Conservation (phyloP, 441 rosid species). For the Jatropha multifida region DNA sequence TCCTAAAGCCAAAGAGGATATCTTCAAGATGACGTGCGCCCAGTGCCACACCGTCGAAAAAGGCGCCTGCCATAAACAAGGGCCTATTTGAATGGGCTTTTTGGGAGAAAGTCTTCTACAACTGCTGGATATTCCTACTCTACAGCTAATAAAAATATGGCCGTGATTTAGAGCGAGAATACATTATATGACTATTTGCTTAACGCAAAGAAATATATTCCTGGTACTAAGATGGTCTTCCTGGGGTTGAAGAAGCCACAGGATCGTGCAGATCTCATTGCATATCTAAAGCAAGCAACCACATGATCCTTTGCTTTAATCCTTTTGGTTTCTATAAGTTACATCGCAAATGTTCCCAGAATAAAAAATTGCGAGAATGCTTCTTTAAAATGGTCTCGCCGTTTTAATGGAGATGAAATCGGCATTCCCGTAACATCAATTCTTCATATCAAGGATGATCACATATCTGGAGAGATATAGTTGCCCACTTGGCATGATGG, state of each 20-base stretch:
- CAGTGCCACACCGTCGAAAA: conserved; percentile 86
- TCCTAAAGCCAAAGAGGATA: conserved; percentile 62
- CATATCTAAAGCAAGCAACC: conserved; percentile 54
- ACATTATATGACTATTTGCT: conserved; percentile 56
- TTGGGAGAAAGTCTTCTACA: conserved; percentile 80
- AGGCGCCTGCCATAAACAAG: conserved; percentile 94
- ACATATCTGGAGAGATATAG: too few species aligned
- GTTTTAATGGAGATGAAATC: too few species aligned
- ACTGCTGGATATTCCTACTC: conserved; percentile 58
- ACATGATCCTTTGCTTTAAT: conserved; percentile 17
- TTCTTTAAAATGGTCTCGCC: too few species aligned
- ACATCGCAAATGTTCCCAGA: not conserved
- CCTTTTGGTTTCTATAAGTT: conserved; percentile 15
- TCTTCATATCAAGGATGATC: too few species aligned
- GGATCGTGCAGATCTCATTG: conserved; percentile 61
- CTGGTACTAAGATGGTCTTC: conserved; percentile 75
- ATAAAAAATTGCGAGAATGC: too few species aligned
- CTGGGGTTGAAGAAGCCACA: conserved; percentile 71
- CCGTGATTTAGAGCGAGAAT: conserved; percentile 50
- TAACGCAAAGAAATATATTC: conserved; percentile 66
- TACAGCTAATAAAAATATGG: conserved; percentile 56
- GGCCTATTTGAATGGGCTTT: conserved; percentile 83
- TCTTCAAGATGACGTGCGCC: conserved; percentile 80
- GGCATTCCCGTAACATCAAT: too few species aligned
- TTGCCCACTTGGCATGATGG: too few species aligned